These are phyloP conservation scores for Neolecta irregularis DNA, from an alignment of 1,139 yeast species.

Conservation along the genomic window DNA sequence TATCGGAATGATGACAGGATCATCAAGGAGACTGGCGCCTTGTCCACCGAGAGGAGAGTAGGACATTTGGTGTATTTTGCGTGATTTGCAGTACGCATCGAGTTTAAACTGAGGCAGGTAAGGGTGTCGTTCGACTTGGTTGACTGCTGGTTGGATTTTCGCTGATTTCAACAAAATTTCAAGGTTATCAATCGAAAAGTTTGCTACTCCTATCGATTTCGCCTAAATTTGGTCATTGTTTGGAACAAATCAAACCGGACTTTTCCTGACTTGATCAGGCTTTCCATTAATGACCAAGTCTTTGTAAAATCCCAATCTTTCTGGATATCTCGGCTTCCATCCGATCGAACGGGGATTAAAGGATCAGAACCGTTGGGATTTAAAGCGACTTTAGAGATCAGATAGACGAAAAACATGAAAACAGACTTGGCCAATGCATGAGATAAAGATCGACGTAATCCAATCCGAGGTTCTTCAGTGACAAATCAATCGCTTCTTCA, in stretches of 20 bases:
- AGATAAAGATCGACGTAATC: constrained; percentile 74
- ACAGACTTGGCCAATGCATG: constrained; percentile 92
- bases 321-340: constrained; percentile 22
- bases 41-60: constrained; percentile 17
- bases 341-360: constrained; percentile 28
- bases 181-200: constrained; percentile 60
- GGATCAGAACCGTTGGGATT: constrained; percentile 30
- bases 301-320: constrained; percentile 30
- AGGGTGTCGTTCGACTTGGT: constrained; percentile 56
- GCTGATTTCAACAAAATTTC: constrained; percentile 61
- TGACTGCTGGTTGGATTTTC: constrained; percentile 57
- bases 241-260: constrained; percentile 23
- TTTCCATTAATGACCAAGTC: constrained; percentile 58
- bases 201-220: constrained; percentile 62
- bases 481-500: constrained; percentile 41
- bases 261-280: constrained; percentile 40
- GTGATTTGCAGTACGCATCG: constrained; percentile 12
- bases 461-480: constrained; percentile 50
- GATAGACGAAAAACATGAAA: no score
- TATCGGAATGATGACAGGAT: constrained; percentile 35
- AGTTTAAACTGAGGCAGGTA: constrained; percentile 15
- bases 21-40: constrained; percentile 25
- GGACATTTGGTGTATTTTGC: constrained; percentile 15
- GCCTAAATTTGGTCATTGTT: constrained; percentile 8
- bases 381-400: no score